Evolutionary conservation across 345 rosid species (phyloP).

Genomic region (Jatropha curcas): DNA sequence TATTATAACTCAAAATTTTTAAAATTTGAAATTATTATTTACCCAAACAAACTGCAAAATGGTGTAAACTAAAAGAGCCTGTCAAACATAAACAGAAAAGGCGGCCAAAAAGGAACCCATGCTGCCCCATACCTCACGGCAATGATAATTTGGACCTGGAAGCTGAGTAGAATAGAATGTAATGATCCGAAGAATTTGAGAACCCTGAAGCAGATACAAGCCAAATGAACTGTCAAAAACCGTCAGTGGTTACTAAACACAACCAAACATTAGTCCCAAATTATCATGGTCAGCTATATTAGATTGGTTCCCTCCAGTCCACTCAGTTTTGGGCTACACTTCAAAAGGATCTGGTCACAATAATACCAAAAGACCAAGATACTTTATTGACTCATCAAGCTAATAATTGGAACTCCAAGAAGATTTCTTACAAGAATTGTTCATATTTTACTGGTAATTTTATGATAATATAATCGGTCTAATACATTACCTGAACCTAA

Average conservation of each 20-base stretch:
- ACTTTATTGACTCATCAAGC: background rate
- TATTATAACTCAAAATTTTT: background rate
- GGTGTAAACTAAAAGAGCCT: background rate
- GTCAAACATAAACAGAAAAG: background rate
- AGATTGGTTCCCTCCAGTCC: too few relatives aligned
- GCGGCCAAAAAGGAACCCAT: background rate
- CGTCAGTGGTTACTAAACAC: too few relatives aligned
- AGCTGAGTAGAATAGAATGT: conserved; percentile 97
- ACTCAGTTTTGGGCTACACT: too few relatives aligned
- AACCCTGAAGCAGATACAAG: conserved; percentile 51
- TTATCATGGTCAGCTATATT: too few relatives aligned
- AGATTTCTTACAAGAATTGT: background rate
- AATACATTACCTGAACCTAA: background rate
- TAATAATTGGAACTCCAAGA: background rate
- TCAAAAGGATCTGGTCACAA: background rate
- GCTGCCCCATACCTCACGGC: conserved; percentile 70
- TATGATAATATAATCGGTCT: background rate
- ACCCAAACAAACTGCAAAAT: background rate
- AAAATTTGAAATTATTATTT: background rate
- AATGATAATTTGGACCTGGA: conserved; percentile 98
- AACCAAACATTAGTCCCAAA: too few relatives aligned
- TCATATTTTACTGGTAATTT: background rate
- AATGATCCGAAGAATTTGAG: conserved; percentile 79
- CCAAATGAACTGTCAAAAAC: conserved; percentile 18
- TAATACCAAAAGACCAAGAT: background rate